These are phyloP conservation scores for Sporisorium reilianum DNA, from an alignment of 1,284 basidiomycete genomes.

Conservation along the genomic window DNA sequence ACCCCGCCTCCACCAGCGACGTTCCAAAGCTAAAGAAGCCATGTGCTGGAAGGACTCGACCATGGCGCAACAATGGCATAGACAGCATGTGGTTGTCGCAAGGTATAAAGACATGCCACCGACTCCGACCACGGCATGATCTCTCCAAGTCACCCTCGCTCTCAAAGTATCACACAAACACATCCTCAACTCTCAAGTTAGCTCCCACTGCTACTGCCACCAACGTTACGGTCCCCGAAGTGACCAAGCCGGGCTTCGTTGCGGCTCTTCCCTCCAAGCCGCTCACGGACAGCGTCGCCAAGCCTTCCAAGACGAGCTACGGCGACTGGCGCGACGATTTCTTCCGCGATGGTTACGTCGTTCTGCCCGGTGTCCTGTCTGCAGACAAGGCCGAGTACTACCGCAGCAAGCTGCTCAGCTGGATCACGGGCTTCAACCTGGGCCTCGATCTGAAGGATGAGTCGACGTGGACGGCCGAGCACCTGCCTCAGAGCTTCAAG, in stretches of 20 bases:
- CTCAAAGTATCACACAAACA: background rate
- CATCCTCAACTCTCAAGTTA: constrained; percentile 1
- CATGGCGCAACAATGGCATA: no score
- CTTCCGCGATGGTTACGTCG: constrained; percentile 58
- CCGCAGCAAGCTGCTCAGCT: constrained; percentile 63
- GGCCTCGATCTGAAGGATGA: constrained; percentile 70
- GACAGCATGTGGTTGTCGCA: background rate
- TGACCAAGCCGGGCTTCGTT: background rate
- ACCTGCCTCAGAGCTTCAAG: constrained; percentile 66
- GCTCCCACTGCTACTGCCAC: constrained; percentile 10
- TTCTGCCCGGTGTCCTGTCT: constrained; percentile 67
- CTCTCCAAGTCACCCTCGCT: no score
- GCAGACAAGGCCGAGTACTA: constrained; percentile 63
- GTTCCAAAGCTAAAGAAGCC: no score
- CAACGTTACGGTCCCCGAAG: background rate
- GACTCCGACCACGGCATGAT: background rate
- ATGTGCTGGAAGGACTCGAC: no score
- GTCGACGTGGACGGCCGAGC: constrained; percentile 67
- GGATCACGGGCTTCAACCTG: constrained; percentile 68
- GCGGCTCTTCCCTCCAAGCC: constrained; percentile 2
- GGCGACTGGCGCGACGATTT: constrained; percentile 26
- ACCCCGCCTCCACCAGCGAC: no score
- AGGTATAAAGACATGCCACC: background rate
- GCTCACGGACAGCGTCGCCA: background rate
- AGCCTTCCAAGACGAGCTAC: constrained; percentile 5